A percentile compares a stretch with the other conserved stretches of the same genome.
Evolutionary conservation across 495 filamentous ascomycete genomes (phyloP).

Genomic region (Talaromyces adpressus): DNA sequence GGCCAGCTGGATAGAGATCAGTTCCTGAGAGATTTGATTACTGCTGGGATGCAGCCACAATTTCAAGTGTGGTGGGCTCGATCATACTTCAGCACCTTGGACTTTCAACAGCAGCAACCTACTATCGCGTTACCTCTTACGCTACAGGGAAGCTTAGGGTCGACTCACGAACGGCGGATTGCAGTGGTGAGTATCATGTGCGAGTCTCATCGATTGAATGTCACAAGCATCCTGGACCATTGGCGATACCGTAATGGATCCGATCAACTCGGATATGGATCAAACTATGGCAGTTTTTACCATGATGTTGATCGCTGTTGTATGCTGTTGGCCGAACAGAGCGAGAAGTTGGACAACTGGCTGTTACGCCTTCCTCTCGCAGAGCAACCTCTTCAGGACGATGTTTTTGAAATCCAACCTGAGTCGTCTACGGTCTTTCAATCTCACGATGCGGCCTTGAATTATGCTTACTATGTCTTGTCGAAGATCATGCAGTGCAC

Average conservation of each 20-base stretch:
- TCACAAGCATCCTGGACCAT: constrained; percentile 10
- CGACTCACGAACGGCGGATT: constrained; percentile 15
- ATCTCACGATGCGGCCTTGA: constrained; percentile 22
- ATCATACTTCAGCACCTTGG: constrained; percentile 17
- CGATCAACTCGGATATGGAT: not conserved
- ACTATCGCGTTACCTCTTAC: constrained; percentile 7
- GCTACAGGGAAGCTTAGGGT: constrained; percentile 3
- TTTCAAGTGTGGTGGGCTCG: constrained; percentile 25
- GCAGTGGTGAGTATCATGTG: constrained; percentile 22
- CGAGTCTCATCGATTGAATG: constrained; percentile 24
- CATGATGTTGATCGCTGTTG: not conserved
- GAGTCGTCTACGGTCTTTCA: constrained; percentile 11
- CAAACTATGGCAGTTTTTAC: not conserved
- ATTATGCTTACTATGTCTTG: constrained; percentile 21
- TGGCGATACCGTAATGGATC: constrained; percentile 9
- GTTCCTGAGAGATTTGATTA: constrained; percentile 2
- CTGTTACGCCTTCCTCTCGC: constrained; percentile 13
- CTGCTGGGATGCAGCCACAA: constrained; percentile 19
- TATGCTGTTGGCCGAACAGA: constrained; percentile 8
- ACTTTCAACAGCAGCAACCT: constrained; percentile 12
- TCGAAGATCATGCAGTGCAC: constrained; percentile 25
- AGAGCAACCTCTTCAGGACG: constrained; percentile 13
- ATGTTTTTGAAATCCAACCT: not conserved
- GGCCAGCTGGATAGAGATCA: not conserved
- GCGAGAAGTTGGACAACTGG: constrained; percentile 16